Base-by-base conservation (phyloP, 2,329 filamentous ascomycete species). In the Parascedosporium putredinis region DNA sequence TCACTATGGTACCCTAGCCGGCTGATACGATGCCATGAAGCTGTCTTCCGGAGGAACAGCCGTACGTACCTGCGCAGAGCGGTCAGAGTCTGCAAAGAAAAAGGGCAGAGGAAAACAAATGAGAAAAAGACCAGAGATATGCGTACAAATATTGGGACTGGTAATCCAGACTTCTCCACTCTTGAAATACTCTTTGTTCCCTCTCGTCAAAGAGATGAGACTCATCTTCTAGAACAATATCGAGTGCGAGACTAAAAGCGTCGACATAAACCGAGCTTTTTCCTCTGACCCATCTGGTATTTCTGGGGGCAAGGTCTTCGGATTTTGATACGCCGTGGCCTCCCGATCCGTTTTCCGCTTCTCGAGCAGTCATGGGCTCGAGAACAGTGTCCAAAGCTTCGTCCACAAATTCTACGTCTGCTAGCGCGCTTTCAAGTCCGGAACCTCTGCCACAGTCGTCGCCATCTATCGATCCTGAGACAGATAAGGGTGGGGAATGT, bases 211-310 rank as follows among this genome's bases (percentile, higher is more conserved):
- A 98, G 0, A 98, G 70, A 65, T 95, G 88, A 1, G 79, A 76
- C 65, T 98, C 93, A 51, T 97, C 88, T 45, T 88, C 82, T 10
- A 97, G 68, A 3, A 98, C 93, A 0, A 88, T 95, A 52, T 91
- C 83, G 45, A 98, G 70, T 2, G 91, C 88, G 12, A 97, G 72
- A 60, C 95, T 95, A 72, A 98, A 98, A 1, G 93, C 93, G 67
- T 98, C 93, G 16, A 96, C 88, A 59, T 98, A 98, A 50, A 98
- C 88, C 1, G 90, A 97, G 59, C 83, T 94, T 62, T 81, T 83
- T 0, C 88, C 88, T 58, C 75, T 80, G 4, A 81, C 67, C 88
- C 88, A 95, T 24, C n/a, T n/a, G n/a, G n/a, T n/a, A n/a, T 20
- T 42, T 52, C 52, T 45, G 4, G 62, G 56, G 4, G 53, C 22